A percentile compares a stretch with the other conserved stretches of the same genome.
phyloP scores from a whole-genome alignment of 306 rosid genomes.

The Neltuma alba region DNA sequence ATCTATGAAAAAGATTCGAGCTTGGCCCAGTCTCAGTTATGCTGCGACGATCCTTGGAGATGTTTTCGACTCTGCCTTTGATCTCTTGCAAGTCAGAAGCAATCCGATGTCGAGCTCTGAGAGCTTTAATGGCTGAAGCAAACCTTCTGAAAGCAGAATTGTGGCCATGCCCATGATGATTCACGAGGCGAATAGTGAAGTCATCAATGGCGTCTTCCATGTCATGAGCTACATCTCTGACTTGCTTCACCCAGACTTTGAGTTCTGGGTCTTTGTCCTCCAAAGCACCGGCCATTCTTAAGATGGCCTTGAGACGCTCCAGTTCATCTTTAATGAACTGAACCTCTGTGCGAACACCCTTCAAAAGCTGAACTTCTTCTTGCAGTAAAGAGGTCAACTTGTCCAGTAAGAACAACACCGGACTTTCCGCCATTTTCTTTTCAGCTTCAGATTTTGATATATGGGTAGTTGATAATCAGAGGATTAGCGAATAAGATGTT shows the following conservation, averaged over 20 bases:
- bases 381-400: constrained; percentile 41
- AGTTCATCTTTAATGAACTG: constrained; percentile 49
- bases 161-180: constrained; percentile 16
- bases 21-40: constrained; percentile 25
- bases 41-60: constrained; percentile 39
- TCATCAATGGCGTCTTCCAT: constrained; percentile 63
- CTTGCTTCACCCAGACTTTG: constrained; percentile 50
- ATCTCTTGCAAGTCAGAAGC: constrained; percentile 42
- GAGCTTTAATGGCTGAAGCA: not conserved
- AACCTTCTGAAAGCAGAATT: not conserved
- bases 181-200: constrained; percentile 37
- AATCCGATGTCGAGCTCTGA: constrained; percentile 41
- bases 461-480: not conserved
- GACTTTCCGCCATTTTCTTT: constrained; percentile 61
- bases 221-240: constrained; percentile 51
- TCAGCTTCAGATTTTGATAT: not conserved
- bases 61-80: constrained; percentile 36
- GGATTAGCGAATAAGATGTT: not conserved
- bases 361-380: constrained; percentile 45
- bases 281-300: constrained; percentile 43
- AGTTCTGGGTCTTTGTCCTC: constrained; percentile 48
- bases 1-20: constrained; percentile 10
- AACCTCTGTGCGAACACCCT: constrained; percentile 50
- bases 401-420: constrained; percentile 46
- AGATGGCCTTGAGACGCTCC: constrained; percentile 41